A percentile compares a stretch with the other conserved stretches of the same genome.
phyloP scores from a whole-genome alignment of 208 protist species.

The Wallacemonas sp. region DNA sequence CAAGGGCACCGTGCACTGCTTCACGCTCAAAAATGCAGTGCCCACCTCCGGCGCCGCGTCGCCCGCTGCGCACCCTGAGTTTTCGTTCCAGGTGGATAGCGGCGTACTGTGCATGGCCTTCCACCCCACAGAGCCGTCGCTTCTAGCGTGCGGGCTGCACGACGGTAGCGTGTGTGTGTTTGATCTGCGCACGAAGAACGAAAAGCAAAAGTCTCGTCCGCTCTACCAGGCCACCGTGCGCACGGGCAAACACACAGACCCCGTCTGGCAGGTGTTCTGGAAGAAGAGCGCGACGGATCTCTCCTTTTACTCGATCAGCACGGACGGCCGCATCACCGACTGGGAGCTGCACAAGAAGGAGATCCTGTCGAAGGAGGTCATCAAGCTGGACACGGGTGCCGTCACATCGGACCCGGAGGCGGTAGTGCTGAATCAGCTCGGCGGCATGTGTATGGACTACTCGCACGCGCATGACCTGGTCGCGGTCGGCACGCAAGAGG shows the following conservation, averaged over 20 bases:
- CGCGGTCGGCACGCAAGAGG: slow-evolving; percentile 97
- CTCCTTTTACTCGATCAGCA: slow-evolving; percentile 95
- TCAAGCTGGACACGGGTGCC: slow-evolving; percentile 77
- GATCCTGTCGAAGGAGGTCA: slow-evolving; percentile 93
- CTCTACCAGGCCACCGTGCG: slow-evolving; percentile 92
- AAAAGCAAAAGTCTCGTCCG: slow-evolving; percentile 65
- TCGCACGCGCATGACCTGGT: slow-evolving; percentile 84
- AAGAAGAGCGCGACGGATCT: slow-evolving; percentile 53
- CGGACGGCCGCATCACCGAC: slow-evolving; percentile 94
- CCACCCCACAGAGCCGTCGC: slow-evolving; percentile 85
- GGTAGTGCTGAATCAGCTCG: slow-evolving; percentile 84
- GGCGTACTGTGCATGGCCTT: slow-evolving; percentile 97
- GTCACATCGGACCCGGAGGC: slow-evolving; percentile 81
- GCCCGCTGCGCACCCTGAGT: slow-evolving; percentile 90
- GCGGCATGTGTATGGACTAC: slow-evolving; percentile 97
- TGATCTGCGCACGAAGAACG: slow-evolving; percentile 79
- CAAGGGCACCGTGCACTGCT: slow-evolving; percentile 94
- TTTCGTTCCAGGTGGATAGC: slow-evolving; percentile 85
- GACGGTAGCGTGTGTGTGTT: slow-evolving; percentile 96
- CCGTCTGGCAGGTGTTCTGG: slow-evolving; percentile 96
- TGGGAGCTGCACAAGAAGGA: slow-evolving; percentile 96
- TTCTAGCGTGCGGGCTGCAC: slow-evolving; percentile 95
- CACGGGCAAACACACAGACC: slow-evolving; percentile 96
- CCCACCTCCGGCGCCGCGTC: slow-evolving; percentile 48
- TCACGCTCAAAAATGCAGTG: slow-evolving; percentile 97